Evolutionary conservation across 2,329 filamentous ascomycete species (phyloP), one percentile per base, ranked within the genome.

Genomic region (Penicillium capsulatum): DNA sequence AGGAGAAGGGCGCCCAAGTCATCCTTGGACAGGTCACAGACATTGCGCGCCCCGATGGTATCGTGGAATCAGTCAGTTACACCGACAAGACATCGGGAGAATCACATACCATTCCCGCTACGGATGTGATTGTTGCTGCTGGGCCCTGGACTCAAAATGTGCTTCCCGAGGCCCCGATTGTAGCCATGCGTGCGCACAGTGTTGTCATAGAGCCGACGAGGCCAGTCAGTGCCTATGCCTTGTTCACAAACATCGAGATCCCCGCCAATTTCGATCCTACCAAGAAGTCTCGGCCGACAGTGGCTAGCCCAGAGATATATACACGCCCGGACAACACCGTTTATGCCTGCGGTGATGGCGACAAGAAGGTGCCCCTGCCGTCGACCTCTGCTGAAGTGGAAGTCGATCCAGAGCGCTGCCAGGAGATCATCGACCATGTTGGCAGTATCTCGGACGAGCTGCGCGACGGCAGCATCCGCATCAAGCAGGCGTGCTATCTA

Each of bases 311-410:
- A 0, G 92, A 98, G 64, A 92, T 97, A 47, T 98, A 98, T 61
- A 86, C 92, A 1, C 77, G 92, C 3, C 90, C 90, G 0, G 84
- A 88, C 60, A 79, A 84, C 39, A 90, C 95, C 61, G 84, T 95
- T 8, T 98, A 98, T 63, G 90, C 88, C 1, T 98, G 92, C 60
- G 92, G 89, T 31, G 90, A 96, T 57, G 87, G 88, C 15, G 92
- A 98, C 60, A 76, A 76, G 2, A 64, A 74, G 3, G 75, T 87
- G 0, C 83, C 87, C 0, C 74, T 98, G 1, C 92, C 92, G 0
- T 71, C 80, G 2, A 83, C 83, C 0, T 81, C 84, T 3, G 85
- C 86, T 49, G 74, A 82, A 5, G 91, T 97, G 2, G 67, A 83
- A 53, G 79, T 83, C 43, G 90, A 97, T 59, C 75, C 81, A 42